Percentiles rank a stretch among this genome's conserved stretches.
phyloP scores from a whole-genome alignment of 2,329 filamentous ascomycete species.

The Colletotrichum lini region DNA sequence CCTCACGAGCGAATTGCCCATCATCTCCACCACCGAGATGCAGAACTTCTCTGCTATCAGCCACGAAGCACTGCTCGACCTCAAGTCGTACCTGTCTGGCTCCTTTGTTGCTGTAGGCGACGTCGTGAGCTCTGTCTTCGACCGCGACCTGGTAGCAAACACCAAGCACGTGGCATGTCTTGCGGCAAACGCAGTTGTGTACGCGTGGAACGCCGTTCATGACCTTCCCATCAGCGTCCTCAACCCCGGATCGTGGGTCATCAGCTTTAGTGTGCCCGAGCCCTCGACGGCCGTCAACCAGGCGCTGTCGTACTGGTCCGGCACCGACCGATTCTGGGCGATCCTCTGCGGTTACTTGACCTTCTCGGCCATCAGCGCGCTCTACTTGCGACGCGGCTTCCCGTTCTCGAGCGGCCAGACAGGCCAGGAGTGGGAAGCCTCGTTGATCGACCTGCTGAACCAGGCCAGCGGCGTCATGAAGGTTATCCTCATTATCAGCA shows the following conservation, averaged over 20 bases:
- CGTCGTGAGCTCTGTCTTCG: conserved; percentile 60
- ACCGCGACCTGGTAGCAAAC: conserved; percentile 58
- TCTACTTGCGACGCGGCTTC: conserved; percentile 83
- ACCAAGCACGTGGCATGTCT: conserved; percentile 43
- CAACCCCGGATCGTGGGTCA: conserved; percentile 70
- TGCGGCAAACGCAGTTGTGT: conserved; percentile 42
- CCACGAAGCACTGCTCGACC: conserved; percentile 75
- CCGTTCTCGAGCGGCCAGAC: conserved; percentile 73
- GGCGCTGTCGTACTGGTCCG: conserved; percentile 77
- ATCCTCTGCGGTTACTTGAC: conserved; percentile 86
- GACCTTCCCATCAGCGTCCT: conserved; percentile 54
- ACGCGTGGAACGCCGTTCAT: conserved; percentile 47
- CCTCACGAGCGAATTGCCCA: conserved; percentile 65
- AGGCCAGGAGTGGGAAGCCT: conserved; percentile 78
- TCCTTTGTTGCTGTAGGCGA: conserved; percentile 57
- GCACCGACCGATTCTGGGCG: conserved; percentile 76
- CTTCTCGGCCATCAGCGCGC: conserved; percentile 79
- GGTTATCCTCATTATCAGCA: conserved; percentile 97
- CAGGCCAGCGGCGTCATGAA: conserved; percentile 98
- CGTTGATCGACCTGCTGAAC: conserved; percentile 84
- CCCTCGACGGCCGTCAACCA: conserved; percentile 62
- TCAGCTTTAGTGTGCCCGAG: conserved; percentile 66
- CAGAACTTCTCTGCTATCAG: conserved; percentile 84
- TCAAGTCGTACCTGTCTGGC: conserved; percentile 68
- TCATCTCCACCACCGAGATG: conserved; percentile 72